These are phyloP conservation scores for Bruguiera hainesii DNA, from an alignment of 441 rosid species.

Conservation along the genomic window DNA sequence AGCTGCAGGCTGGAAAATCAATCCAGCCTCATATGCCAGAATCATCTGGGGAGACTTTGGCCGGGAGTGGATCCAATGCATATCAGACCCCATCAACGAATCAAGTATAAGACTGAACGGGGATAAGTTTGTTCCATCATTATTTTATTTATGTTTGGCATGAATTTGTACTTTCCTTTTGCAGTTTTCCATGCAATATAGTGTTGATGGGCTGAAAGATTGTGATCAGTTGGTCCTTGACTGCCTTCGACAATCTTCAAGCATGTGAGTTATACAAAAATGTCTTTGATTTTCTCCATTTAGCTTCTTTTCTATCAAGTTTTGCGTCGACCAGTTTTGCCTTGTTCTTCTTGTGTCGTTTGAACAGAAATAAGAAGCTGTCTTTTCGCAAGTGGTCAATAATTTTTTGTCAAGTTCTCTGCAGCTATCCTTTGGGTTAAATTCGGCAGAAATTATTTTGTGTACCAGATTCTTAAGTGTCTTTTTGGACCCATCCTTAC, in stretches of 20 bases:
- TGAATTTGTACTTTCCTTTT: conserved; percentile 9
- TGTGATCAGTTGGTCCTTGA: conserved; percentile 76
- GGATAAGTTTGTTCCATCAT: conserved; percentile 1
- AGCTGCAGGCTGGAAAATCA: conserved; percentile 33
- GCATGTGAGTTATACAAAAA: conserved; percentile 51
- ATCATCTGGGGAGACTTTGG: conserved; percentile 33
- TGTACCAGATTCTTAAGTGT: too few relatives aligned
- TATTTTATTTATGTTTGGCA: neutral
- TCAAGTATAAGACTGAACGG: conserved; percentile 36
- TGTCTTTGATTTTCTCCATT: neutral
- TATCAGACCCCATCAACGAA: conserved; percentile 35
- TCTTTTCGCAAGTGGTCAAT: too few relatives aligned
- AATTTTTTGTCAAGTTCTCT: too few relatives aligned
- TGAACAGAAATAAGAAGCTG: neutral
- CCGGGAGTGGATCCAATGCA: conserved; percentile 33
- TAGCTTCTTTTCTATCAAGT: neutral
- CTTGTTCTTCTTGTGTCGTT: neutral
- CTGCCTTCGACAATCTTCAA: conserved; percentile 65
- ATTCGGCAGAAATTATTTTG: too few relatives aligned
- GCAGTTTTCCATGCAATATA: conserved; percentile 43
- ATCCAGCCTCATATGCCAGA: conserved; percentile 38
- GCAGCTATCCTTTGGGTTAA: too few relatives aligned
- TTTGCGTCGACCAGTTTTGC: neutral
- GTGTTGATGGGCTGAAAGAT: conserved; percentile 60
- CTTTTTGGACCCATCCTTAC: too few relatives aligned